Percentiles rank a stretch among this genome's conserved stretches.
phyloP scores from a whole-genome alignment of 1,139 yeast genomes.

The Taphrina pruni region DNA sequence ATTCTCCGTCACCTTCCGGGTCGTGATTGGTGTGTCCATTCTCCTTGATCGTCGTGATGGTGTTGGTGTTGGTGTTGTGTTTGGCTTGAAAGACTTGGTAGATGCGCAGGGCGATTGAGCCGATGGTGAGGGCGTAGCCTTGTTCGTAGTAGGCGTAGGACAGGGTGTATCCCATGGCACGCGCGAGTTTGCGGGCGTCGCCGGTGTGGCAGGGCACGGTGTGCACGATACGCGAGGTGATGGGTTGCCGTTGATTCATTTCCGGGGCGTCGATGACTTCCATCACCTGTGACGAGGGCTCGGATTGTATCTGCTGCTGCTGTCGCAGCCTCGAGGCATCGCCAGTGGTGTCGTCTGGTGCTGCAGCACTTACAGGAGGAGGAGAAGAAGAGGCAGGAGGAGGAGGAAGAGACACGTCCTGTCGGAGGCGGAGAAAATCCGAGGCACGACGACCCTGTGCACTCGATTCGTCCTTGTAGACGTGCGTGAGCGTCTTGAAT shows the following conservation, averaged over 20 bases:
- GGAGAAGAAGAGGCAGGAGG: too few species aligned
- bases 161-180: conserved; percentile 21
- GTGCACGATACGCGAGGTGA: conserved; percentile 26
- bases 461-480: conserved; percentile 26
- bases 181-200: conserved; percentile 11
- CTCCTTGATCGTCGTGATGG: not conserved
- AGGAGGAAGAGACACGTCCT: not conserved
- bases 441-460: conserved; percentile 26
- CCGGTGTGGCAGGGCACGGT: conserved; percentile 19
- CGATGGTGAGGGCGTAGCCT: conserved; percentile 26
- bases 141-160: conserved; percentile 26
- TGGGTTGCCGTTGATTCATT: conserved; percentile 24
- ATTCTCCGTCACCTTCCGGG: not conserved
- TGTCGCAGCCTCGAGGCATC: not conserved
- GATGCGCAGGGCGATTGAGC: conserved; percentile 9
- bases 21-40: too few species aligned
- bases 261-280: conserved; percentile 39
- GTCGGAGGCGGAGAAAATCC: conserved; percentile 22
- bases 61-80: not conserved
- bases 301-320: too few species aligned
- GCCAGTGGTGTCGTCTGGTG: not conserved
- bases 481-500: conserved; percentile 34
- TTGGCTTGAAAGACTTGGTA: conserved; percentile 21
- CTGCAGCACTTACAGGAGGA: not conserved
- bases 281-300: not conserved